Evolutionary conservation across 495 filamentous ascomycete genomes (phyloP).

Genomic region (Tuber melanosporum): DNA sequence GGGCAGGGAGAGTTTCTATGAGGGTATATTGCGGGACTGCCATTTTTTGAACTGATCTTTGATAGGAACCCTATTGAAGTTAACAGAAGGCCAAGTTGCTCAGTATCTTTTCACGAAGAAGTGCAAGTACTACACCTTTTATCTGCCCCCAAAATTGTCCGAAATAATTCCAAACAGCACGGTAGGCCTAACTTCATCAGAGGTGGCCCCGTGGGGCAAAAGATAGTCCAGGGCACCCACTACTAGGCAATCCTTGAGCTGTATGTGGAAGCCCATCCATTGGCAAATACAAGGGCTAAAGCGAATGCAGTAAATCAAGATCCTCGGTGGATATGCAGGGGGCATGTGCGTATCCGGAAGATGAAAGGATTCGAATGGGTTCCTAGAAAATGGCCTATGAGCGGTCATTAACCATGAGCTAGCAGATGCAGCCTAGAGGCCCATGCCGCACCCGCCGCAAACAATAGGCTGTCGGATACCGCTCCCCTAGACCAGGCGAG

Average conservation of each 20-base stretch:
- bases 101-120: background rate
- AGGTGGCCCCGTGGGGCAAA: background rate
- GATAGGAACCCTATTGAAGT: background rate
- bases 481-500: background rate
- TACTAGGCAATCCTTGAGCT: background rate
- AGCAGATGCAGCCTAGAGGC: background rate
- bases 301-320: background rate
- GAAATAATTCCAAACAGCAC: background rate
- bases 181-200: background rate
- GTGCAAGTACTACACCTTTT: background rate
- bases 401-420: background rate
- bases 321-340: background rate
- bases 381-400: background rate
- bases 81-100: background rate
- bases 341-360: background rate
- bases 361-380: background rate
- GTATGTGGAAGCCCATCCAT: background rate
- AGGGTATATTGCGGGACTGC: background rate
- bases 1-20: conserved; percentile 5
- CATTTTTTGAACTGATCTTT: background rate
- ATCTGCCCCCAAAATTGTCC: background rate
- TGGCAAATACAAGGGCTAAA: background rate
- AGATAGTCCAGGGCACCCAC: background rate
- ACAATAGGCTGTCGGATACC: background rate
- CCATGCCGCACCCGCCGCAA: background rate